These are phyloP conservation scores for Umbellularia californica DNA, from an alignment of 164 flowering plant species.

Conservation along the genomic window DNA sequence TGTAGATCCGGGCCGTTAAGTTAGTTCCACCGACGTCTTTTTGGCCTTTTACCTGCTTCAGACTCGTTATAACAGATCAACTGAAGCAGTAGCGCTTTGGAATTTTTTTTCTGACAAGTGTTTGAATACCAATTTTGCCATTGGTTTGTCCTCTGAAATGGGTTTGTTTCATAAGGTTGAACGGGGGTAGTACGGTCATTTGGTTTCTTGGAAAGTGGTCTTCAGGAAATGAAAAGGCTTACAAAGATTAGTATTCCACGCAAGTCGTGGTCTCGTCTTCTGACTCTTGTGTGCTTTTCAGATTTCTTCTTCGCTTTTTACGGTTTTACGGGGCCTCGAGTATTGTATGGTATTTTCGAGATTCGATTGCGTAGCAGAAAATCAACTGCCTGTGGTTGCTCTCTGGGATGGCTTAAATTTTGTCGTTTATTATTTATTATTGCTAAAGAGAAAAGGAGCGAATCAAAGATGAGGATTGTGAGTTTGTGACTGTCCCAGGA, in stretches of 20 bases:
- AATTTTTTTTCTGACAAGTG: no score
- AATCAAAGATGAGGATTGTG: no score
- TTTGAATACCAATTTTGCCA: no score
- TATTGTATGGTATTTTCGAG: neutral
- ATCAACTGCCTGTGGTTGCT: no score
- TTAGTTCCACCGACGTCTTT: constrained; percentile 3
- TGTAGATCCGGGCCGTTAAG: constrained; percentile 33
- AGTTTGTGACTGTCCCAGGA: no score
- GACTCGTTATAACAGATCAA: neutral
- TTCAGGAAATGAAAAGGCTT: neutral
- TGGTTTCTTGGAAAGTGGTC: neutral
- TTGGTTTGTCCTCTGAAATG: no score
- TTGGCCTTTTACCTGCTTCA: neutral
- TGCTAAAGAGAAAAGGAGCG: no score
- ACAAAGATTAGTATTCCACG: no score
- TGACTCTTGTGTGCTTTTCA: neutral
- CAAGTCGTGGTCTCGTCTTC: neutral
- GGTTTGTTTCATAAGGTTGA: no score
- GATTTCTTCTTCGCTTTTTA: constrained; percentile 2
- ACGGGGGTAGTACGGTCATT: constrained; percentile 6
- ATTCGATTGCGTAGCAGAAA: neutral
- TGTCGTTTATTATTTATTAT: no score
- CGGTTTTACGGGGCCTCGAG: constrained; percentile 21
- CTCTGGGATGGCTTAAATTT: no score
- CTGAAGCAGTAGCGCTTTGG: no score